These are phyloP conservation scores for Leishmania arabica DNA, from an alignment of 208 protist genomes.

Conservation along the genomic window DNA sequence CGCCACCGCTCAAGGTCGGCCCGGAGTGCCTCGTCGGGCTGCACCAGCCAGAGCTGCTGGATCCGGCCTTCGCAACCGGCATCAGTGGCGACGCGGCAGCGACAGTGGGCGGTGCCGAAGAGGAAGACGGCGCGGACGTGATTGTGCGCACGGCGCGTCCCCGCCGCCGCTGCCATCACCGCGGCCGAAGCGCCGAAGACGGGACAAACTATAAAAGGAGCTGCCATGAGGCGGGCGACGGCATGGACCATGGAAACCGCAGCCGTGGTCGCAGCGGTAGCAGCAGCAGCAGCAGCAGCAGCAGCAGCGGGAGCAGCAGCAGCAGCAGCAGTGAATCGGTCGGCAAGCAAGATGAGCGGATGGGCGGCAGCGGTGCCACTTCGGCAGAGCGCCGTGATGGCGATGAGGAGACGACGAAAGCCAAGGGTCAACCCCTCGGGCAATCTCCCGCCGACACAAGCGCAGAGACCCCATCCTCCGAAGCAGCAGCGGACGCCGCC, in stretches of 20 bases:
- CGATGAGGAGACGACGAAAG: neutral
- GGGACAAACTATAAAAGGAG: neutral
- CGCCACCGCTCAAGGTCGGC: constrained; percentile 44
- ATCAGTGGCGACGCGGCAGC: neutral
- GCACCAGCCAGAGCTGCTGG: constrained; percentile 23
- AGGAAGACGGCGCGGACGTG: neutral
- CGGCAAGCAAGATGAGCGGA: neutral
- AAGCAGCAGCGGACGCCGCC: neutral
- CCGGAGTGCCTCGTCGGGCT: constrained; percentile 42
- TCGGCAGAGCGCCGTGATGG: neutral
- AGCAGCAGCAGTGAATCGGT: neutral
- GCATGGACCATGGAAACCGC: neutral
- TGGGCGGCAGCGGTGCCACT: neutral
- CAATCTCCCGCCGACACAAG: neutral
- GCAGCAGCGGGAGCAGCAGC: neutral
- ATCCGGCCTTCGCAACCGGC: neutral
- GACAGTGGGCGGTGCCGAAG: constrained; percentile 1
- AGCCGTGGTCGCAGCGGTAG: constrained; percentile 21
- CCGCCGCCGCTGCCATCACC: constrained; percentile 3
- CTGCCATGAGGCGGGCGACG: neutral
- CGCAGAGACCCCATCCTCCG: neutral
- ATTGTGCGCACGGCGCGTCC: constrained; percentile 7
- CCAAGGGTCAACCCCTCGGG: neutral
- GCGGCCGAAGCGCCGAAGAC: neutral
- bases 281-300: neutral